Conservation (phyloP, 306 rosid species). For the Potentilla sterilis region DNA sequence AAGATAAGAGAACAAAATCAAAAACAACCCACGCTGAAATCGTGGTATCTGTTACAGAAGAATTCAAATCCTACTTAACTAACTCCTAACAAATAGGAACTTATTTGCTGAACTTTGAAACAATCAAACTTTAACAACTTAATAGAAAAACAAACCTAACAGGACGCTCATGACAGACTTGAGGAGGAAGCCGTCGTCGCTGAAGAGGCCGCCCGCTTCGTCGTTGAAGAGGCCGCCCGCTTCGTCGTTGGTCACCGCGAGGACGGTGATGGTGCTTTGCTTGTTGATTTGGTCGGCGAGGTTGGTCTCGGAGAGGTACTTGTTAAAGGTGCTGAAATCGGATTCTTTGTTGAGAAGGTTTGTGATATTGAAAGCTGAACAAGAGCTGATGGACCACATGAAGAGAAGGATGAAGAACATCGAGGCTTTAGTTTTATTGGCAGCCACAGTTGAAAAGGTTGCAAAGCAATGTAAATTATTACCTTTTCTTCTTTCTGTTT, state of each 20-base stretch:
- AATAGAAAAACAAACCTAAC: too few relatives aligned
- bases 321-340: constrained; percentile 34
- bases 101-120: too few relatives aligned
- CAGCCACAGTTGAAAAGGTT: background rate
- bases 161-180: constrained; percentile 36
- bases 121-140: too few relatives aligned
- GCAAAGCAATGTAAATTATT: background rate
- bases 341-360: constrained; percentile 27
- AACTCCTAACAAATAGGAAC: too few relatives aligned
- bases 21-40: too few relatives aligned
- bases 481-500: background rate
- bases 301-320: constrained; percentile 44
- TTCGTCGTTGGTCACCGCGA: constrained; percentile 36
- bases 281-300: constrained; percentile 44
- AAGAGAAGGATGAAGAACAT: constrained; percentile 11
- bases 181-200: constrained; percentile 19
- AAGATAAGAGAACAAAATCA: too few relatives aligned
- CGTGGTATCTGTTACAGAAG: too few relatives aligned
- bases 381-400: constrained; percentile 16
- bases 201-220: constrained; percentile 23
- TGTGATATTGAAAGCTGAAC: constrained; percentile 44
- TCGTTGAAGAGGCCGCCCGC: constrained; percentile 22
- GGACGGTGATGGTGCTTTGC: constrained; percentile 43
- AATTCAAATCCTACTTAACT: too few relatives aligned
- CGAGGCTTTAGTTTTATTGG: background rate